Evolutionary conservation across 192 early-diverging fungal genomes (phyloP), one percentile per base, ranked within the genome.

Genomic region (Coemansia umbellata): DNA sequence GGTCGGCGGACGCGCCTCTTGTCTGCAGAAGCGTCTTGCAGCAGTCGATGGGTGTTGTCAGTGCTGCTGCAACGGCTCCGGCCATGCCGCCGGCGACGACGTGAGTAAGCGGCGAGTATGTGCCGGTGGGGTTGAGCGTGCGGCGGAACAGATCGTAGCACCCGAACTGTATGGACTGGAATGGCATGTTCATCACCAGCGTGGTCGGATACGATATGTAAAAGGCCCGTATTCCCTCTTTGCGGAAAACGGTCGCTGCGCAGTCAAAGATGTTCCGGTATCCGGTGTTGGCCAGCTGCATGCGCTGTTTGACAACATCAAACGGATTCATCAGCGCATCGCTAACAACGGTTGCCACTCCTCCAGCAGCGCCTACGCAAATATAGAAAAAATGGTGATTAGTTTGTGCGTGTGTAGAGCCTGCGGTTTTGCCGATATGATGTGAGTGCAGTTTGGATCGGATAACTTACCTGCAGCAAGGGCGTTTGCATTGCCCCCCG

Each of bases 261-360:
- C 90, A 92, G 17, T 90, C 82, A 5, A 81, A 3, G 15, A 92
- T 85, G 30, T 62, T 83, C n/a, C 80, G 77, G 57, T 92, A 86
- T 4, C 69, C 69, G 0, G 91, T 82, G 30, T 85, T 85, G 5
- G 83, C 82, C 15, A 94, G 73, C 71, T 97, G 95, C 91, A 95
- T 92, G 26, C 95, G 82, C 70, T 97, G 95, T 64, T 97, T 97
- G 68, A 95, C 80, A 14, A 97, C 94, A 70, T 98, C 95, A 75
- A 98, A 98, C 10, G 95, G 95, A 60, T 91, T 98, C 88, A 94
- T 91, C 37, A 98, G 70, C 5, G 88, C 85, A 54, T 98, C 95
- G 73, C 86, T 84, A 8, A 87, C 76, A 19, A 93, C 71, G 5
- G 93, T 95, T 6, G 95, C 95, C 63, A 82, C 84, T 36, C 89